Evolutionary conservation across 768 basidiomycete species (phyloP), one percentile per base, ranked within the genome.

Genomic region (Lentinula raphanica): DNA sequence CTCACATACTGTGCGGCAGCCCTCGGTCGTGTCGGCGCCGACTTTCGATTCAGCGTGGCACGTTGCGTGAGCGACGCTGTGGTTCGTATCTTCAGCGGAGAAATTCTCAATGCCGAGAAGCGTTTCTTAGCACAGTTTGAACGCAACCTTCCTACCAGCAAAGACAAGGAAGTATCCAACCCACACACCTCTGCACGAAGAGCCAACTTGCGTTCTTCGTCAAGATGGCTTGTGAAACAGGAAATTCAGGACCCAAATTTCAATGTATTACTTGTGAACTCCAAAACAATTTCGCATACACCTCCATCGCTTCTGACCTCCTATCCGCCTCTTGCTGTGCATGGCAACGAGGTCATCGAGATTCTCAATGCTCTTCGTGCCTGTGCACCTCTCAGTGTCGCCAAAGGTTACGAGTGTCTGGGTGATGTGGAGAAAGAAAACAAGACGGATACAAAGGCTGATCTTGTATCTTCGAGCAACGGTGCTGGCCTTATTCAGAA

Each of bases 1-100:
- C 81, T 98, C 45, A 89, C 90, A 12, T 98, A 98, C 71, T 97
- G 95, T 68, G 86, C 94, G 7, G 84, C 86, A 17, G 94, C 94
- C 0, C 97, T 97, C 66, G 80, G 92, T 0, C 85, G 94, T n/a
- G 81, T 96, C 15, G 96, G 96, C 0, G 79, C 96, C 64, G 95
- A 97, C 68, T 98, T 99, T 70, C 83, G 87, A 31, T 71, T 78
- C 0, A 71, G 88, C 17, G 73, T 97, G 29, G 80, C 80, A 3
- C 78, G 79, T n/a, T 74, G 90, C 2, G 86, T 94, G 67, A 78
- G 79, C 38, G 70, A 75, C 45, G 88, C 90, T 1, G 86, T 94
- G 11, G 68, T 79, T 3, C 69, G 73, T 27, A 79, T 83, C 6
- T 82, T 90, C 32, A 72, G 73, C 8, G 73, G 74, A 27, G 84